Evolutionary conservation across 108 stramenopile species (phyloP).

Genomic region (Discostella stelligeroides): DNA sequence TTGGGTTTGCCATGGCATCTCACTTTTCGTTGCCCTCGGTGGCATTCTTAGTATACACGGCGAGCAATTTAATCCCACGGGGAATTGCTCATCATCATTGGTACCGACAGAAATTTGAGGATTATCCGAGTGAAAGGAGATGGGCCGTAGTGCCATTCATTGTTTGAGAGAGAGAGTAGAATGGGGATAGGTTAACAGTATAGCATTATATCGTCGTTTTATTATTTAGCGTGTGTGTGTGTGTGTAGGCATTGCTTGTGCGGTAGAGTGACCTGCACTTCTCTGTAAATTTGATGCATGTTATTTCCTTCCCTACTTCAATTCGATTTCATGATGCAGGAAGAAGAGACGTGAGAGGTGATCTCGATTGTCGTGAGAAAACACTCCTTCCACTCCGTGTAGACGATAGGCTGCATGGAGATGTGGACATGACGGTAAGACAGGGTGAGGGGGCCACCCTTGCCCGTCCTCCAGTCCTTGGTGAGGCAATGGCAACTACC

Average conservation of each 20-base stretch:
- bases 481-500: slow-evolving; percentile 8
- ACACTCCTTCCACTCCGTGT: slow-evolving; percentile 28
- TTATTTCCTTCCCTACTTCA: not conserved
- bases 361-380: slow-evolving; percentile 23
- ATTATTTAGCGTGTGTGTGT: no score
- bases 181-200: no score
- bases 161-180: no score
- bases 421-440: slow-evolving; percentile 22
- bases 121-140: slow-evolving; percentile 71
- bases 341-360: slow-evolving; percentile 26
- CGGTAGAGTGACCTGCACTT: no score
- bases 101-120: slow-evolving; percentile 82
- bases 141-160: slow-evolving; percentile 81
- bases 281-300: no score
- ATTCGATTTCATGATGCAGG: slow-evolving; percentile 1
- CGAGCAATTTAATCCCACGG: slow-evolving; percentile 83
- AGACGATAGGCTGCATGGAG: slow-evolving; percentile 41
- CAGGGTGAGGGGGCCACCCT: slow-evolving; percentile 18
- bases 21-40: slow-evolving; percentile 41
- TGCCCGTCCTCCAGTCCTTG: slow-evolving; percentile 12
- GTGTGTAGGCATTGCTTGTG: no score
- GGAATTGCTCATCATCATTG: slow-evolving; percentile 83
- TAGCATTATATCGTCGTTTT: no score
- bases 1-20: slow-evolving; percentile 74
- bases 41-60: slow-evolving; percentile 76